Evolutionary conservation across 495 filamentous ascomycete species (phyloP), one percentile per base, ranked within the genome.

Genomic region (Podospora bellae-mahoneyi): DNA sequence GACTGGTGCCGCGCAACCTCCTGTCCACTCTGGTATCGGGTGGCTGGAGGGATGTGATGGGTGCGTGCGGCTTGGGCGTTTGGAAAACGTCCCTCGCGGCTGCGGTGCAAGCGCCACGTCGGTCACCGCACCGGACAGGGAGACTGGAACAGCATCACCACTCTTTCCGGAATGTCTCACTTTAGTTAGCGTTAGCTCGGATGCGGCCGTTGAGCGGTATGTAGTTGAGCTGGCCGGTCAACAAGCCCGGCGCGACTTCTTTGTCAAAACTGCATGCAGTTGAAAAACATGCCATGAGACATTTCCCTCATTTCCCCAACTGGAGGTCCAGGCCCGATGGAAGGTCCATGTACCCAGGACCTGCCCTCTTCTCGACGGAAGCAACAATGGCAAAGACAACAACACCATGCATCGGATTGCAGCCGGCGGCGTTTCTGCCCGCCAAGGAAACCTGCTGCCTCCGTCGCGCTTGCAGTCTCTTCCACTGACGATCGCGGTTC

Each of bases 341-440:
- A 58, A 20, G 55, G 7, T 18, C 55, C 5, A 58, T 26, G 55
- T 58, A n/a, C 15, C 9, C 39, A 20, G 23, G n/a, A 58, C 55
- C n/a, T 58, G 55, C 55, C 5, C n/a, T 16, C 39, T 48, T 58
- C 6, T 58, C n/a, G 55, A 58, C 55, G 55, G 23, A 58, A 58
- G 10, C 55, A 58, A 58, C 55, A 19, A 58, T 26, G 55, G 23
- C n/a, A 58, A 26, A 20, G 55, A 58, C 55, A 58, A 58, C 55
- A 19, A 56, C 54, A 18, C 23, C 23, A 23, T 57, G 18, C 54
- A 23, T 57, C 9, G 15, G 9, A 7, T 5, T 57, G 54, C 54
- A 57, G 54, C 54, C 54, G 54, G 54, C 5, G 34, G 34, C 34
- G 3, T 57, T 23, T 23, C 54, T 57, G 54, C 18, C 20, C 20